Evolutionary conservation across 345 rosid genomes (phyloP), one percentile per base, ranked within the genome.

Genomic region (Carallia brachiata): DNA sequence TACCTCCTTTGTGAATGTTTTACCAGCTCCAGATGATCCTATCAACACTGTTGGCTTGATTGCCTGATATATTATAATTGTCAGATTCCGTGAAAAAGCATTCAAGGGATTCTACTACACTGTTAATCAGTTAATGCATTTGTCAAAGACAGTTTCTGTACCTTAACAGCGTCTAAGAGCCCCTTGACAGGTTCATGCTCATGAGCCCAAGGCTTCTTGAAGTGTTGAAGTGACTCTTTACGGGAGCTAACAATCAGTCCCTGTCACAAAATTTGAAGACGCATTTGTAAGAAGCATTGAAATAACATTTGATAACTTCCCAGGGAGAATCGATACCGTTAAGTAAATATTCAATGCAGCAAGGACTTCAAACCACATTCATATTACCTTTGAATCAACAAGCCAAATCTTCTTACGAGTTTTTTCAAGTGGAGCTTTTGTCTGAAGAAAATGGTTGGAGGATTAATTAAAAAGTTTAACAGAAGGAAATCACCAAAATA

Each of bases 131-230:
- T 36, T 19, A 50, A 73, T 31, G 4, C 13, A 62, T 52, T 44
- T 23, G 67, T 37, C 30, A 16, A 64, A 73, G 30, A 62, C 30
- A 52, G 64, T 17, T 78, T 71, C 18, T 75, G 40, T 70, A 94
- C 98, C 83, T 88, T 89, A 79, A 89, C 91, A 71, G 97, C 92
- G 48, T 82, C 84, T 48, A 90, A 32, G 39, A 95, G 90, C 56
- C 73, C 78, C 83, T 79, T 89, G 73, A 90, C 68, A 6, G 97
- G 92, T 70, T 90, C 91, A 58, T 87, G 96, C 52, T 86, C 92
- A 71, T 92, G 99, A 6, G 97, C 96, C 97, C 96, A 92, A 30
- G 97, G 97, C 89, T 86, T 74, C 89, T 95, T 90, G 77, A 92
- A 95, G 72, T 95, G 97, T 70, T 95, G 99, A 80, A 92, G 92